These are phyloP conservation scores for Wallacemonas rigidus DNA, from an alignment of 208 protist genomes.

Conservation along the genomic window DNA sequence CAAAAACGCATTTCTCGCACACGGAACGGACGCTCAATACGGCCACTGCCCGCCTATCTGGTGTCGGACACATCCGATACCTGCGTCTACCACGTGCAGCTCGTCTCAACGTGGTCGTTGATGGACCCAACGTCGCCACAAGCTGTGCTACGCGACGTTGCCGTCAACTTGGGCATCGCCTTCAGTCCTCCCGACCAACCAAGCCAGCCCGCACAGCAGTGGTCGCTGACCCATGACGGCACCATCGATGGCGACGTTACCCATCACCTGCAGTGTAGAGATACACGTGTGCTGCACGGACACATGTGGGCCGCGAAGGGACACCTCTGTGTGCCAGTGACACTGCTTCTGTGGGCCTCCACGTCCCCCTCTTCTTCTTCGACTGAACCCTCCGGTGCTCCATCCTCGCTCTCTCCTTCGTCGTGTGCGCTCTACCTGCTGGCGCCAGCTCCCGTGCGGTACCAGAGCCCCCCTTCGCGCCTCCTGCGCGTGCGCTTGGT, in stretches of 20 bases:
- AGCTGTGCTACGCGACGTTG: background rate
- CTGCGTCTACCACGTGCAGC: slow-evolving; percentile 39
- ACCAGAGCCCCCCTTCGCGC: slow-evolving; percentile 18
- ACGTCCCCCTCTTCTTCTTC: background rate
- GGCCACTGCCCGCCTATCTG: slow-evolving; percentile 22
- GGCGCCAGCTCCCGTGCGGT: slow-evolving; percentile 32
- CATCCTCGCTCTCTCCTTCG: slow-evolving; percentile 10
- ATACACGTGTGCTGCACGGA: slow-evolving; percentile 40
- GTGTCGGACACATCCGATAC: slow-evolving; percentile 42
- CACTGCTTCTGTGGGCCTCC: background rate
- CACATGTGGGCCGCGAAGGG: slow-evolving; percentile 51
- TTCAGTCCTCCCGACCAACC: background rate
- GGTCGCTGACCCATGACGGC: background rate
- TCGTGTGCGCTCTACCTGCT: slow-evolving; percentile 24
- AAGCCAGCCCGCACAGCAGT: background rate
- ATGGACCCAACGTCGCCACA: background rate
- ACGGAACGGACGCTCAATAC: background rate
- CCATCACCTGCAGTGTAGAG: background rate
- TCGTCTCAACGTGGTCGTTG: background rate
- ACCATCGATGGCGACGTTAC: background rate
- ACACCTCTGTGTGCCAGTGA: slow-evolving; percentile 4
- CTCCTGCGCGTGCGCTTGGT: slow-evolving; percentile 36
- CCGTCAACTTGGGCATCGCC: background rate
- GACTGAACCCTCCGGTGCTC: background rate
- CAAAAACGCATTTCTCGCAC: background rate